Conservation (phyloP, 192 early-diverging fungal genomes). For the Coemansia sp. region DNA sequence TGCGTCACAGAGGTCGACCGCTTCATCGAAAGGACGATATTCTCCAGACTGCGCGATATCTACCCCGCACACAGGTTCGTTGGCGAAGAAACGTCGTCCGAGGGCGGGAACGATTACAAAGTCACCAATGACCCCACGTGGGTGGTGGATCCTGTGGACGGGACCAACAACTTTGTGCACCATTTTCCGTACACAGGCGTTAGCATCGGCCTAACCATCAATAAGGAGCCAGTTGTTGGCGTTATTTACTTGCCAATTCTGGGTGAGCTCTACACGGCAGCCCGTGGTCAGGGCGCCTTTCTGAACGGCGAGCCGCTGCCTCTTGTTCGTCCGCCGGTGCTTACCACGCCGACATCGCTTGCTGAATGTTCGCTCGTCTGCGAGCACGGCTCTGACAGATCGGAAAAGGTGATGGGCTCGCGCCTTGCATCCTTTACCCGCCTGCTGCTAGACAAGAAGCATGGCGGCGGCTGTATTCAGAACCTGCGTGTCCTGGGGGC, state of each 20-base stretch:
- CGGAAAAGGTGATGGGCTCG: slow-evolving; percentile 59
- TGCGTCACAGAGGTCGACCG: slow-evolving; percentile 84
- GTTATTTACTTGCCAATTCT: slow-evolving; percentile 91
- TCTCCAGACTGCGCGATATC: slow-evolving; percentile 57
- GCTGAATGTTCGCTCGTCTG: slow-evolving; percentile 73
- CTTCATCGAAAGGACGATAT: slow-evolving; percentile 75
- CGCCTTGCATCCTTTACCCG: slow-evolving; percentile 71
- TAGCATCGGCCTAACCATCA: slow-evolving; percentile 81
- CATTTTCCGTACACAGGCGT: slow-evolving; percentile 83
- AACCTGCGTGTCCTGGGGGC: slow-evolving; percentile 79
- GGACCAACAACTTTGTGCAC: slow-evolving; percentile 75
- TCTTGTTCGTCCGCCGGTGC: slow-evolving; percentile 55
- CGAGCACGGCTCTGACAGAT: slow-evolving; percentile 83
- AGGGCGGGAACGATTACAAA: slow-evolving; percentile 49
- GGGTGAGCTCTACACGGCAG: slow-evolving; percentile 69
- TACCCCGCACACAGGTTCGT: slow-evolving; percentile 82
- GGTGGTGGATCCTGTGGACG: slow-evolving; percentile 88
- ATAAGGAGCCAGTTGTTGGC: slow-evolving; percentile 78
- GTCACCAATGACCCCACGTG: slow-evolving; percentile 80
- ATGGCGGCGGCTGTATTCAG: slow-evolving; percentile 60
- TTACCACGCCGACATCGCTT: slow-evolving; percentile 65
- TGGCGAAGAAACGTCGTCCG: slow-evolving; percentile 83
- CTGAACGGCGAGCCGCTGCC: slow-evolving; percentile 60
- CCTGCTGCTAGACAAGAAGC: slow-evolving; percentile 60
- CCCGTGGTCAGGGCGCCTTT: slow-evolving; percentile 36